phyloP scores from a whole-genome alignment of 805 yeast genomes.

The Candida takata region DNA sequence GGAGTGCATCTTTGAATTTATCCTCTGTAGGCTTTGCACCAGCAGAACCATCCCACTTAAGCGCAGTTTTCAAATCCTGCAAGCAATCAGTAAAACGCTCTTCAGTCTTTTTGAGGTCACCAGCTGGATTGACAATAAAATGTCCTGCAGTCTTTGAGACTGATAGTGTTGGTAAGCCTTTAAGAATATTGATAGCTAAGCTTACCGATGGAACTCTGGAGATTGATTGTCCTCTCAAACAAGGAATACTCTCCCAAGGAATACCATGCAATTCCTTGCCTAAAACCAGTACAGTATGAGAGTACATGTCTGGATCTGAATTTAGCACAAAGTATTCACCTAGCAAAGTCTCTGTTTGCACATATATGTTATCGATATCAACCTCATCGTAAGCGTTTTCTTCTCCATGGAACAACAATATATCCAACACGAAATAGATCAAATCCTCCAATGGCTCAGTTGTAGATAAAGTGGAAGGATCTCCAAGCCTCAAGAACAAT shows the following conservation, averaged over 20 bases:
- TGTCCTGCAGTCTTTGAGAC: conserved; percentile 33
- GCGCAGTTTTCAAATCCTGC: conserved; percentile 17
- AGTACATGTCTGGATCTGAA: conserved; percentile 10
- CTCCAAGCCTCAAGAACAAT: conserved; percentile 43
- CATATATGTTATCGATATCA: conserved; percentile 48
- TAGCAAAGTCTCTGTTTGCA: conserved; percentile 43
- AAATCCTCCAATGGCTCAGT: conserved; percentile 52
- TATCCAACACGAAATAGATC: conserved; percentile 54
- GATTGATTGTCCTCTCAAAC: conserved; percentile 46
- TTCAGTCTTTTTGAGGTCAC: conserved; percentile 68
- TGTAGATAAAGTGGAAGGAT: conserved; percentile 24
- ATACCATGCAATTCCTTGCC: conserved; percentile 58
- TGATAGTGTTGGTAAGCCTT: conserved; percentile 13
- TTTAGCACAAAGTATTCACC: conserved; percentile 23
- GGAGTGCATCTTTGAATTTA: conserved; percentile 38
- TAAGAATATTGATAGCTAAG: conserved; percentile 34
- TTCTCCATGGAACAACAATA: conserved; percentile 56
- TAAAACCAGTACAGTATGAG: conserved; percentile 65
- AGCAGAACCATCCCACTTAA: conserved; percentile 46
- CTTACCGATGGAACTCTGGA: conserved; percentile 70
- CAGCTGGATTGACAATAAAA: conserved; percentile 75
- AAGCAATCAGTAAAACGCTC: conserved; percentile 43
- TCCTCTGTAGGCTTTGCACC: conserved; percentile 55
- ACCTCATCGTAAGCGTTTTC: conserved; percentile 59
- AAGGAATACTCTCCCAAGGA: conserved; percentile 86